phyloP scores from a whole-genome alignment of 2,329 filamentous ascomycete genomes.

The Fusarium chaquense region DNA sequence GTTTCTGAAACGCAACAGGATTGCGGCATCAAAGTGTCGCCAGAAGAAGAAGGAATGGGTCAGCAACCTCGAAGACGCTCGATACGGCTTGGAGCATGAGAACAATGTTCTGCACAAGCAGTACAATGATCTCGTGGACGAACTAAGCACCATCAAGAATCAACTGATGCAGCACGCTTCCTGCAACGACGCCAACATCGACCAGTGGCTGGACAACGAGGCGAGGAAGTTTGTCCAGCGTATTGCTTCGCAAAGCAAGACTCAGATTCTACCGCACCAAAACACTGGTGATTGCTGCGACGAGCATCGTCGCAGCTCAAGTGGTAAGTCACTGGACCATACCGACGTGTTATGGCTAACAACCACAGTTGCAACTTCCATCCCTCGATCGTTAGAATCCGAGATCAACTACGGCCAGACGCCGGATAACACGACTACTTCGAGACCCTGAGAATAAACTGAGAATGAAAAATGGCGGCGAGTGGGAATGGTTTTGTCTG shows the following conservation, averaged over 20 bases:
- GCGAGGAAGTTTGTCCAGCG: constrained; percentile 61
- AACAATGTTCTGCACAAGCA: constrained; percentile 59
- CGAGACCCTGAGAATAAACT: background rate
- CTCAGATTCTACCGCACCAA: background rate
- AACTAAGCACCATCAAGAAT: constrained; percentile 62
- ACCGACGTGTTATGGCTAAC: background rate
- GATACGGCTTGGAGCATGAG: constrained; percentile 58
- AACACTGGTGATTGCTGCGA: background rate
- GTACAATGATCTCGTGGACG: constrained; percentile 56
- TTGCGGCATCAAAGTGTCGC: constrained; percentile 80
- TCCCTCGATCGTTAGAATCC: constrained; percentile 17
- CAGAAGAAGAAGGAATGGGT: constrained; percentile 73
- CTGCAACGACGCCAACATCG: constrained; percentile 66
- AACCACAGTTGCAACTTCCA: constrained; percentile 6
- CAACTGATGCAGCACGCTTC: constrained; percentile 64
- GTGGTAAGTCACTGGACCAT: constrained; percentile 6
- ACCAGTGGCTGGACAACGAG: constrained; percentile 66
- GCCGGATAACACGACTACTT: constrained; percentile 52
- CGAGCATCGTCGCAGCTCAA: constrained; percentile 19
- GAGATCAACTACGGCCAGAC: constrained; percentile 54
- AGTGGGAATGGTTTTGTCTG: too few species aligned
- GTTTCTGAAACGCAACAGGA: constrained; percentile 76
- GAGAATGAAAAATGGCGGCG: background rate
- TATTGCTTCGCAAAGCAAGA: constrained; percentile 14
- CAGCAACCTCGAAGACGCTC: constrained; percentile 61